These are phyloP conservation scores for Penicillium waksmanii DNA, from an alignment of 495 filamentous ascomycete genomes.

Conservation along the genomic window DNA sequence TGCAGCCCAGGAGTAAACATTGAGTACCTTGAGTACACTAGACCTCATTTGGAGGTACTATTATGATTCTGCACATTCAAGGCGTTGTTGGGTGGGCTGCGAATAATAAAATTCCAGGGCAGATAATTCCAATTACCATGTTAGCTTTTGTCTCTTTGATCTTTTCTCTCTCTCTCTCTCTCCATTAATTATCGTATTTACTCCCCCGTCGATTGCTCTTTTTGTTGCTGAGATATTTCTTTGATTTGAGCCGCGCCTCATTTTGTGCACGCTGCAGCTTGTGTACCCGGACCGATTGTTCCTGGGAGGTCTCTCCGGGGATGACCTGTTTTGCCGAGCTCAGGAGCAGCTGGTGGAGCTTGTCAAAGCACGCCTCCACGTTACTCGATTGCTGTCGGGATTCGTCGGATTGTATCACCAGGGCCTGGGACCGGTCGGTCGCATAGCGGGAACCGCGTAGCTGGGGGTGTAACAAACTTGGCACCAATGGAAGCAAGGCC, in stretches of 20 bases:
- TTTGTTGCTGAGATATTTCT: constrained; percentile 80
- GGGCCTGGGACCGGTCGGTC: constrained; percentile 61
- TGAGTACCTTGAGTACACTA: neutral
- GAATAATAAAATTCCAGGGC: constrained; percentile 26
- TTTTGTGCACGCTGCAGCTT: constrained; percentile 71
- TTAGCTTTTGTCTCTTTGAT: constrained; percentile 7
- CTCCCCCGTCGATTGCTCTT: constrained; percentile 68
- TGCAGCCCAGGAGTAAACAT: constrained; percentile 28
- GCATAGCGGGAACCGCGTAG: constrained; percentile 73
- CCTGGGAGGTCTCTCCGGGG: constrained; percentile 67
- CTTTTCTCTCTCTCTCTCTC: neutral
- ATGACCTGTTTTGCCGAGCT: constrained; percentile 55
- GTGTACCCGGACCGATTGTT: constrained; percentile 60
- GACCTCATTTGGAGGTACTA: neutral
- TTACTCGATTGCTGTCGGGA: constrained; percentile 69
- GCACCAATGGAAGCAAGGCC: constrained; percentile 64
- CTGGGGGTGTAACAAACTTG: constrained; percentile 64
- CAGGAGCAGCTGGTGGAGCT: constrained; percentile 61
- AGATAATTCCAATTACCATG: constrained; percentile 8
- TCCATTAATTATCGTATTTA: constrained; percentile 45
- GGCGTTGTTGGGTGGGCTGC: constrained; percentile 29
- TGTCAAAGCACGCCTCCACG: constrained; percentile 63
- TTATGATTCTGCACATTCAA: neutral
- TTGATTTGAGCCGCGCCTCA: constrained; percentile 67
- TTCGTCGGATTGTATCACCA: constrained; percentile 71